Evolutionary conservation across 192 early-diverging fungal genomes (phyloP), one percentile per base, ranked within the genome.

Genomic region (Entomortierella chlamydospora): DNA sequence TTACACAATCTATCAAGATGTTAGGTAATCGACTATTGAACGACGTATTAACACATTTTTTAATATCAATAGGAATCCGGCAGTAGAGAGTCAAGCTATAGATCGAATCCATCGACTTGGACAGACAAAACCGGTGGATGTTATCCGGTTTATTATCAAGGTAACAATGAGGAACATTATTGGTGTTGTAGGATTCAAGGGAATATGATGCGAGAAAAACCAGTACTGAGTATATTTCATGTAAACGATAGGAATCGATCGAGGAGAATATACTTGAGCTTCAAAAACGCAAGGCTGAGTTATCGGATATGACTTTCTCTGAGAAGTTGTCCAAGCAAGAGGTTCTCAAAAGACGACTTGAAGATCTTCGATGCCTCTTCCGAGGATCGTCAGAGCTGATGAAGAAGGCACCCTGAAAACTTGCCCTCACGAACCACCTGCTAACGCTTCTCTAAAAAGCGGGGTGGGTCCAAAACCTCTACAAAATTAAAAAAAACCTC

Each of bases 61-160:
- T 54, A 8, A 6, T 4, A 34, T 20, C 10, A 47, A 23, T 51
- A 78, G 92, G 93, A 95, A 93, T 65, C 89, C 88, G 37, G 88
- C 91, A 17, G 90, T 93, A 10, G 92, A 95, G 81, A 83, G 86
- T 33, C 94, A 95, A 66, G 94, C 94, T 0, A 90, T 95, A 34
- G 94, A 95, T 76, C 90, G 94, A 30, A 89, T 95, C 51, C 92
- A 95, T 70, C 85, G 94, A 20, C 81, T 95, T 15, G 94, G 94
- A 22, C 94, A 95, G 64, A 82, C 58, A 28, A 73, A 83, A 20
- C 86, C 89, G 0, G 89, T 93, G 31, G 85, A 86, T n/a, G 87
- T 90, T 2, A 83, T 88, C 18, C 86, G 90, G 34, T 91, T 91
- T 64, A 88, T 94, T 64, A 81, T 91, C 30, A 83, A 86, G 58